Evolutionary conservation across 176 grass and related monocot species (phyloP).

Genomic region (Paspalum vaginatum): DNA sequence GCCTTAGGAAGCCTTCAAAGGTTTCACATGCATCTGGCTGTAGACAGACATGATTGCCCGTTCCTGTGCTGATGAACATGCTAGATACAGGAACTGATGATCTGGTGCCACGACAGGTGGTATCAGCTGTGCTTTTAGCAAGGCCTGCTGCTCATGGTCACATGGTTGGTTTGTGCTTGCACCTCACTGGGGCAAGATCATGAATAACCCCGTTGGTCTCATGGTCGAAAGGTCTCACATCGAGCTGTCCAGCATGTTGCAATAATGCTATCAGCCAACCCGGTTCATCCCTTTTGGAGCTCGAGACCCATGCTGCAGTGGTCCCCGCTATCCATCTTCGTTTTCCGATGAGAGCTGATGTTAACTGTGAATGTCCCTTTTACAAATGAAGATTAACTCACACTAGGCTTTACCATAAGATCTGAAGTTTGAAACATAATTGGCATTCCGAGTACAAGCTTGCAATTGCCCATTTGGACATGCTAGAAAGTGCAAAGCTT

Average conservation of each 20-base stretch:
- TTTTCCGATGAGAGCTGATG: slow-evolving; percentile 25
- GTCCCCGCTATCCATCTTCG: slow-evolving; percentile 26
- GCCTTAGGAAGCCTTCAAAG: slow-evolving; percentile 30
- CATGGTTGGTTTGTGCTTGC: slow-evolving; percentile 54
- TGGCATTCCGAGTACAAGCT: not conserved
- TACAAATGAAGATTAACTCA: not conserved
- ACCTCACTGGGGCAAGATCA: slow-evolving; percentile 43
- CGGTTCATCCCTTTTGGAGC: slow-evolving; percentile 43
- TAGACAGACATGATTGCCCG: slow-evolving; percentile 60
- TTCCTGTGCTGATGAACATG: slow-evolving; percentile 47
- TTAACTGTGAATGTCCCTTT: slow-evolving; percentile 1
- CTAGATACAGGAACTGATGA: slow-evolving; percentile 42
- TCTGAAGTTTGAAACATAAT: not conserved
- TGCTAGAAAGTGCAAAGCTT: slow-evolving; percentile 30
- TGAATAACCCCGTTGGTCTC: slow-evolving; percentile 39
- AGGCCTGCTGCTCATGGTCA: slow-evolving; percentile 47
- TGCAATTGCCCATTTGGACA: not conserved
- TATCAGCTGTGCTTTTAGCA: slow-evolving; percentile 44
- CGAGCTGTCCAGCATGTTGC: slow-evolving; percentile 54
- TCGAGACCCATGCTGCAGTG: slow-evolving; percentile 28
- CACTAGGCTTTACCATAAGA: not conserved
- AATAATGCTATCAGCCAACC: slow-evolving; percentile 57
- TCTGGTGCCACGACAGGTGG: slow-evolving; percentile 39
- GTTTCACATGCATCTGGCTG: slow-evolving; percentile 52
- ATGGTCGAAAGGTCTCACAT: slow-evolving; percentile 41